A percentile compares a stretch with the other conserved stretches of the same genome.
These are phyloP conservation scores for Naganishia onofrii DNA, from an alignment of 768 basidiomycete species.

Conservation along the genomic window DNA sequence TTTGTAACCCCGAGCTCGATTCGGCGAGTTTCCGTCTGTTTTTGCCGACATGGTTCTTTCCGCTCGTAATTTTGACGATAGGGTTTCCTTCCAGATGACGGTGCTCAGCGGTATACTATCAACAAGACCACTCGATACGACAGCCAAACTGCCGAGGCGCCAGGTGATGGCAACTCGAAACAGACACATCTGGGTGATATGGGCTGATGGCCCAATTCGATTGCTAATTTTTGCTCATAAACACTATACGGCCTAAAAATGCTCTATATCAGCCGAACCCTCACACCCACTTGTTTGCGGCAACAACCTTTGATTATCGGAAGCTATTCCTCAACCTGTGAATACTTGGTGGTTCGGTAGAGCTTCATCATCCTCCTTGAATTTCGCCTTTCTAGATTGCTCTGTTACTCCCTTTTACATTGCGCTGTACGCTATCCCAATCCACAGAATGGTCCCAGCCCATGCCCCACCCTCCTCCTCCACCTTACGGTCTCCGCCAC, in stretches of 20 bases:
- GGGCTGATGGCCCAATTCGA: background rate
- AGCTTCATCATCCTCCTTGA: too few relatives aligned
- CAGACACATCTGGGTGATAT: too few relatives aligned
- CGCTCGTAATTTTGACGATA: too few relatives aligned
- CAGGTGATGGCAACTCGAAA: background rate
- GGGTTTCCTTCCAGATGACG: too few relatives aligned
- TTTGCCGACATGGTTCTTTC: background rate
- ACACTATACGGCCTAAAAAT: too few relatives aligned
- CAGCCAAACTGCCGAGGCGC: background rate
- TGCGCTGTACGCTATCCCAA: background rate
- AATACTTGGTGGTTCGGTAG: too few relatives aligned
- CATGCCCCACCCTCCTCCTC: background rate
- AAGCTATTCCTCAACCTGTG: too few relatives aligned
- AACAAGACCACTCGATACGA: background rate
- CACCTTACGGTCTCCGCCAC: background rate
- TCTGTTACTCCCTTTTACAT: background rate
- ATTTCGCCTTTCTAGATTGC: too few relatives aligned
- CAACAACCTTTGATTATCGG: too few relatives aligned
- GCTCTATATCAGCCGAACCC: too few relatives aligned
- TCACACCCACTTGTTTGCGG: too few relatives aligned
- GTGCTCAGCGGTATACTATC: too few relatives aligned
- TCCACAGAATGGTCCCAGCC: background rate
- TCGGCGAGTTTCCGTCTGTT: slow-evolving; percentile 11
- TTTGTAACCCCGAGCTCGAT: slow-evolving; percentile 24
- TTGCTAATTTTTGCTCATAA: background rate